phyloP scores from a whole-genome alignment of 495 filamentous ascomycete genomes.

The Xylaria castorea region DNA sequence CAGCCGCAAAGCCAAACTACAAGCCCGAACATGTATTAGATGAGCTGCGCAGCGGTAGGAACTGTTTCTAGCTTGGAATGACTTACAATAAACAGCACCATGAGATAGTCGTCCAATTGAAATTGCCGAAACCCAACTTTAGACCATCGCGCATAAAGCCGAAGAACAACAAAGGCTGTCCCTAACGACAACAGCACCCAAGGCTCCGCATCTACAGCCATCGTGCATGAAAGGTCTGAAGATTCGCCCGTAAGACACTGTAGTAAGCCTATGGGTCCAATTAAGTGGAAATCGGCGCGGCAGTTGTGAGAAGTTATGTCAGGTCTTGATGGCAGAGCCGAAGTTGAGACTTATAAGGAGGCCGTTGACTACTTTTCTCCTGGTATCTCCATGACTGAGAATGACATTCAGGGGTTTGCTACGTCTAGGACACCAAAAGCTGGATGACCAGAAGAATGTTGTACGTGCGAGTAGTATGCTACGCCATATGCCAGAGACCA shows the following conservation, averaged over 20 bases:
- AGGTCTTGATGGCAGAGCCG: background rate
- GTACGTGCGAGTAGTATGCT: too few relatives aligned
- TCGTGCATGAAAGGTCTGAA: background rate
- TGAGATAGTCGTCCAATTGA: conserved; percentile 66
- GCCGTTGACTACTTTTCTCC: background rate
- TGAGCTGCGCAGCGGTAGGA: too few relatives aligned
- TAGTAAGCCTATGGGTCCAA: background rate
- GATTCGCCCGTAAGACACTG: background rate
- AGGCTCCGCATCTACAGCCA: conserved; percentile 47
- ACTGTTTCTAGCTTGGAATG: conserved; percentile 28
- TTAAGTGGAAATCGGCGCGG: background rate
- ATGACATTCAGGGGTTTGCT: background rate
- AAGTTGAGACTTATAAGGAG: background rate
- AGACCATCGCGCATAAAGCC: conserved; percentile 57
- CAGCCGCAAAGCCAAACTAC: conserved; percentile 42
- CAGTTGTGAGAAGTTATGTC: background rate
- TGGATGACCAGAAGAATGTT: background rate
- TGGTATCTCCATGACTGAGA: background rate
- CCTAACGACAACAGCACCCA: conserved; percentile 51
- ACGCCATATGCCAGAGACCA: background rate
- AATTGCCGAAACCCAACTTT: conserved; percentile 59
- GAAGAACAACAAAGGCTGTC: conserved; percentile 55
- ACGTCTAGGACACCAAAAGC: background rate
- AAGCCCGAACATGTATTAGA: background rate
- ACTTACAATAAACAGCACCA: conserved; percentile 47